Base-by-base conservation (phyloP, 768 basidiomycete species). In the Cyclocybe cylindracea region DNA sequence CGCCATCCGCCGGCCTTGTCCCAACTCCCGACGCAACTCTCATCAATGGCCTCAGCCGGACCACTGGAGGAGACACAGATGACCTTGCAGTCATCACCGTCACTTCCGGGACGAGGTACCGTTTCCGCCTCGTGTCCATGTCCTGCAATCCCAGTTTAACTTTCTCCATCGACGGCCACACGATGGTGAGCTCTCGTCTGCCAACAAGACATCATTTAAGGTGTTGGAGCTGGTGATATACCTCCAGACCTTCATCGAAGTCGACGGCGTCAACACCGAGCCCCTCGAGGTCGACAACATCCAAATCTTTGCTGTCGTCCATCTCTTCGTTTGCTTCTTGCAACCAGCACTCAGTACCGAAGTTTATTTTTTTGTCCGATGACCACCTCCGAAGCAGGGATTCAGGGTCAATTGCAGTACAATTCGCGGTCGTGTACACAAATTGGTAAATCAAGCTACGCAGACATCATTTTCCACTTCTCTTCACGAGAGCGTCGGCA, bases 21-120 rank as follows among this genome's bases (percentile, higher is more conserved):
- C 67, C 71, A n/a, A 57, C 54, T 4, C 52, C 74, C 3, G 66
- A 70, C 48, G 49, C 72, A 2, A 72, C 72, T 0, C 58, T 79
- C n/a, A 77, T 81, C 58, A 81, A 80, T 50, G 80, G 80, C 1
- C 61, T 68, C 10, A 79, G 80, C 11, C 75, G 78, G 34, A 76
- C 64, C 50, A n/a, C 58, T 5, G 70, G 65, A 34, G 71, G 71
- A 1, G 68, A 75, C 13, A 44, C 56, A 0, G 59, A 68, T 5
- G 57, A 62, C 0, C 68, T 79, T 11, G 60, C 77, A 0, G 69
- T 76, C 1, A 59, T 78, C 13, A 69, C 59, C 13, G 75, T 79
- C 29, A 37, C 59, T 5, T 44, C 61, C 7, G 68, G 66, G 10
- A 61, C 63, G 34, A 68, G 73, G 4, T 79, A 80, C 54, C 74